These are phyloP conservation scores for Danielozyma ontarioensis DNA, from an alignment of 805 yeast genomes.

Conservation along the genomic window DNA sequence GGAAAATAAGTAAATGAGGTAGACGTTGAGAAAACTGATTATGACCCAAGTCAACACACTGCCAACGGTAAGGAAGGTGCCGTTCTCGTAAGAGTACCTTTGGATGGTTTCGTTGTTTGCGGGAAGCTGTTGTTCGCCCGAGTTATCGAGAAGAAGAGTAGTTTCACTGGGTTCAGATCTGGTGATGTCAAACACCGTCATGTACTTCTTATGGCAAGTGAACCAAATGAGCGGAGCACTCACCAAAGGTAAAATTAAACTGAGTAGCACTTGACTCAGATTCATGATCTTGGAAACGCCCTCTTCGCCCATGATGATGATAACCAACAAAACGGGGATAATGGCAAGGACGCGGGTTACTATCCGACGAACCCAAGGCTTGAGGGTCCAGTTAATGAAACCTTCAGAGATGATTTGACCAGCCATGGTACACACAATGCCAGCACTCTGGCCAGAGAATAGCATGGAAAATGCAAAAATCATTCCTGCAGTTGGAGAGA, in stretches of 20 bases:
- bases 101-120: slow-evolving; percentile 4
- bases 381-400: slow-evolving; percentile 39
- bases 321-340: slow-evolving; percentile 36
- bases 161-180: slow-evolving; percentile 7
- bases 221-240: slow-evolving; percentile 44
- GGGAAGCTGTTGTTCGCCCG: slow-evolving; percentile 1
- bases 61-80: slow-evolving; percentile 24
- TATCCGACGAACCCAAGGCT: slow-evolving; percentile 40
- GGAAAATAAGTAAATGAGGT: slow-evolving; percentile 36
- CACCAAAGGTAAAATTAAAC: slow-evolving; percentile 39
- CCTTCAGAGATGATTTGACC: slow-evolving; percentile 45
- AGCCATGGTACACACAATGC: slow-evolving; percentile 46
- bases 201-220: slow-evolving; percentile 33
- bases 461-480: slow-evolving; percentile 43
- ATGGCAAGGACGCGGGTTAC: slow-evolving; percentile 38
- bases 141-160: slow-evolving; percentile 7
- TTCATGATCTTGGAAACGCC: slow-evolving; percentile 43
- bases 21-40: slow-evolving; percentile 34
- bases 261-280: slow-evolving; percentile 39
- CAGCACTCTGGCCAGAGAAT: slow-evolving; percentile 44
- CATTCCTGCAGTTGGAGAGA: slow-evolving; percentile 41
- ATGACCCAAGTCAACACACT: slow-evolving; percentile 37
- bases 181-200: slow-evolving; percentile 31
- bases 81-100: slow-evolving; percentile 34
- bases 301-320: slow-evolving; percentile 34